phyloP scores from a whole-genome alignment of 2,329 filamentous ascomycete species.

The Cladosporium sp. region DNA sequence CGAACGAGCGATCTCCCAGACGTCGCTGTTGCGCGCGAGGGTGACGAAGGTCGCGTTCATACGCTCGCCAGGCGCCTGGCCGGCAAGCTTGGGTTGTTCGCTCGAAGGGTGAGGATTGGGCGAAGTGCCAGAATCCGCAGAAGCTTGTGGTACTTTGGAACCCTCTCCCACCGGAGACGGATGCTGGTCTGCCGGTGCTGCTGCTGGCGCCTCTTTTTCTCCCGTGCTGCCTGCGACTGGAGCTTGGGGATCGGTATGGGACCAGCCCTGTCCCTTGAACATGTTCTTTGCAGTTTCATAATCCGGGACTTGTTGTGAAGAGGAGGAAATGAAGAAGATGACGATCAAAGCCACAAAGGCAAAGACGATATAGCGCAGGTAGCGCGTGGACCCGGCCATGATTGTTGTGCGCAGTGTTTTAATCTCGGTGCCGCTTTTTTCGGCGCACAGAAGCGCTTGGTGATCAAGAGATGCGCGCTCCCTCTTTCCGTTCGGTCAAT shows the following conservation, averaged over 20 bases:
- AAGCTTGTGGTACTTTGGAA: not conserved
- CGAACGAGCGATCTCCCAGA: conserved; percentile 95
- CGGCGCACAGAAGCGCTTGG: not conserved
- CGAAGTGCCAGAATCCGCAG: conserved; percentile 21
- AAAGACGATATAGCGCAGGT: conserved; percentile 69
- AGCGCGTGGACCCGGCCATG: conserved; percentile 69
- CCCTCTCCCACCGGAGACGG: not conserved
- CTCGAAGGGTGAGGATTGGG: conserved; percentile 30
- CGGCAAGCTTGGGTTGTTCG: conserved; percentile 34
- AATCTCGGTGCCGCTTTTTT: too few species aligned
- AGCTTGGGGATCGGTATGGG: not conserved
- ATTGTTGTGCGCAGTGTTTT: conserved; percentile 31
- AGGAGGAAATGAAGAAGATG: conserved; percentile 77
- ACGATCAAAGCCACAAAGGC: conserved; percentile 76
- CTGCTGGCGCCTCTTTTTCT: conserved; percentile 7
- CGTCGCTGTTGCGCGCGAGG: conserved; percentile 83
- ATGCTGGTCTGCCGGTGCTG: not conserved
- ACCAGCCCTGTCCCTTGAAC: conserved; percentile 30
- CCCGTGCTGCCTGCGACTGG: not conserved
- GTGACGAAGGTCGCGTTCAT: conserved; percentile 99
- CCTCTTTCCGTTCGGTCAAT: not conserved
- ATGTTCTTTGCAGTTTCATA: conserved; percentile 21
- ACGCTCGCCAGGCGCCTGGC: conserved; percentile 59
- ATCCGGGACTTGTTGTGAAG: conserved; percentile 38
- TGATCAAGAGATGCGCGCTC: conserved; percentile 10